Percentiles rank a stretch among this genome's conserved stretches.
Conservation (phyloP, 2,329 filamentous ascomycete species). For the Thelonectria blattea region DNA sequence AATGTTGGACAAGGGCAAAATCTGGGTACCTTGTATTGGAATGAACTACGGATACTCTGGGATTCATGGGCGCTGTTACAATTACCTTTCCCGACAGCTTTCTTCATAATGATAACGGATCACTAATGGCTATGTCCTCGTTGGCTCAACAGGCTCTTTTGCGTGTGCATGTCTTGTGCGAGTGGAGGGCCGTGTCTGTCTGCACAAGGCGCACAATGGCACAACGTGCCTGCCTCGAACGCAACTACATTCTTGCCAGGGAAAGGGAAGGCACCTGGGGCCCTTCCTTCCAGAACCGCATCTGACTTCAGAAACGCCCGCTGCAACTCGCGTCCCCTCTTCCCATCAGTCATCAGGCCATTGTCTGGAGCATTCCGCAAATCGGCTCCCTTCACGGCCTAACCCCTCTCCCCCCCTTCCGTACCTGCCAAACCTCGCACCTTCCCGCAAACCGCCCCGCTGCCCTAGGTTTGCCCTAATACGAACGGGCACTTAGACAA, state of each 20-base stretch:
- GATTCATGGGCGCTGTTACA: not conserved
- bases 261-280: not conserved
- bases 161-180: not conserved
- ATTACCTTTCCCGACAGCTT: not conserved
- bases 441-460: conserved; percentile 9
- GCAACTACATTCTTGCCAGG: not conserved
- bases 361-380: not conserved
- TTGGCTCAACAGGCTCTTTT: not conserved
- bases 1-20: not conserved
- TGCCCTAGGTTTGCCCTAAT: conserved; percentile 19
- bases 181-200: not conserved
- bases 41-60: too few relatives aligned
- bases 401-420: conserved; percentile 1
- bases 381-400: not conserved
- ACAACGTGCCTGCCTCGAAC: not conserved
- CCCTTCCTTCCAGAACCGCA: not conserved
- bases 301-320: not conserved
- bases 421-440: conserved; percentile 1
- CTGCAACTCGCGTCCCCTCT: not conserved
- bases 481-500: not conserved
- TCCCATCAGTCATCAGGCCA: not conserved
- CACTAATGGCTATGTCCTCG: not conserved
- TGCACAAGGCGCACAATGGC: not conserved
- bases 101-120: not conserved
- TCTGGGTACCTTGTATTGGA: not conserved